These are phyloP conservation scores for Quambalaria eucalypti DNA, from an alignment of 1,284 basidiomycete genomes.

Conservation along the genomic window DNA sequence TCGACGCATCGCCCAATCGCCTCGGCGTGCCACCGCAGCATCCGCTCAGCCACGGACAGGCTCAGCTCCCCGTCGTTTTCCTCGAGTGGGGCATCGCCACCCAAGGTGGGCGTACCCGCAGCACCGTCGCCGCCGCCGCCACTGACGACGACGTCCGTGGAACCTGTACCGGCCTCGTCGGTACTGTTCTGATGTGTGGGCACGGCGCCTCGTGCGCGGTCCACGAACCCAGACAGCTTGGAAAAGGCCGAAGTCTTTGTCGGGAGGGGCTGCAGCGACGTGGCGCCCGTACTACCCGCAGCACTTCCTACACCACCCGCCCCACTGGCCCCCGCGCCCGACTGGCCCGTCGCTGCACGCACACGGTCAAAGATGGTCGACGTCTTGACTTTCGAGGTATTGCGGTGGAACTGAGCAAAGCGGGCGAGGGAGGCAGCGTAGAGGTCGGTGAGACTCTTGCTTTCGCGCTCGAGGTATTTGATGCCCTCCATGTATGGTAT, in stretches of 20 bases:
- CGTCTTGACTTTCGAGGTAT: slow-evolving; percentile 56
- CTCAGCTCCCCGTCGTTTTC: slow-evolving; percentile 34
- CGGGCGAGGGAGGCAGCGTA: slow-evolving; percentile 66
- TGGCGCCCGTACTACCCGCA: no score
- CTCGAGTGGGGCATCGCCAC: no score
- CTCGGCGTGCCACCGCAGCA: slow-evolving; percentile 46
- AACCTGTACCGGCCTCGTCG: neutral
- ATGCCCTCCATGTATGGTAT: slow-evolving; percentile 80
- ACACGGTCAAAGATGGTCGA: slow-evolving; percentile 12
- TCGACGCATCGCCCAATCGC: slow-evolving; percentile 45
- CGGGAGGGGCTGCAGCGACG: no score
- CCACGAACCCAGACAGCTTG: slow-evolving; percentile 37
- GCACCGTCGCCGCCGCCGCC: neutral
- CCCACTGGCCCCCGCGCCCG: neutral
- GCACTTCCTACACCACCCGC: no score
- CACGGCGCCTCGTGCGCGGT: slow-evolving; percentile 24
- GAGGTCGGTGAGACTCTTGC: slow-evolving; percentile 71
- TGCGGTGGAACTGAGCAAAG: slow-evolving; percentile 77
- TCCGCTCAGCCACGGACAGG: slow-evolving; percentile 34
- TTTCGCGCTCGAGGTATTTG: slow-evolving; percentile 85
- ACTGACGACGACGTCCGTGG: neutral
- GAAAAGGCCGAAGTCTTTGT: slow-evolving; percentile 23
- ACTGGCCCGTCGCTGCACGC: slow-evolving; percentile 3
- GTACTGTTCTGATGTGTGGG: neutral
- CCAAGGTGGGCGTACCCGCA: no score